A percentile compares a stretch with the other conserved stretches of the same genome.
Evolutionary conservation across 306 rosid species (phyloP).

Genomic region (Mucuna pruriens): DNA sequence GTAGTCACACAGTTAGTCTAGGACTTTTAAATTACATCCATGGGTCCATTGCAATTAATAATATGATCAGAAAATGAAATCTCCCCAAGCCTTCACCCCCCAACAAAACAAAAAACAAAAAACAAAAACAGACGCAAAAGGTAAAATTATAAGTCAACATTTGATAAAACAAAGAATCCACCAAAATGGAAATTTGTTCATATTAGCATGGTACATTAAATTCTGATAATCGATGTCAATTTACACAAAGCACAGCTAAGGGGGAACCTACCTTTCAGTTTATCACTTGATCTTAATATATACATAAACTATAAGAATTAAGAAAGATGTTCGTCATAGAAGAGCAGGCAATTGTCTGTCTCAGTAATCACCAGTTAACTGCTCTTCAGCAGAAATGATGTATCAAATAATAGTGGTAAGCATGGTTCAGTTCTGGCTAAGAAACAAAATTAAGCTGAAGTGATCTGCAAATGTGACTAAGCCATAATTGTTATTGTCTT

Average conservation of each 20-base stretch:
- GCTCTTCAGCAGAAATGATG: background rate
- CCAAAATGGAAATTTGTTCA: background rate
- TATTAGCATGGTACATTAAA: background rate
- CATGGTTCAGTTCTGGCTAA: background rate
- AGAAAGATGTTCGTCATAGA: background rate
- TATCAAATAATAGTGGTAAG: background rate
- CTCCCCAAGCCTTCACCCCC: background rate
- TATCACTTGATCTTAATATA: background rate
- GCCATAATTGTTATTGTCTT: background rate
- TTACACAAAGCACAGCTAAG: background rate
- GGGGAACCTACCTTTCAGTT: background rate
- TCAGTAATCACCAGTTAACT: background rate
- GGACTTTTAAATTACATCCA: background rate
- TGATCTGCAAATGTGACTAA: background rate
- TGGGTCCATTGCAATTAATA: background rate
- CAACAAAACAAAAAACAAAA: no score
- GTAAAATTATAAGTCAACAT: background rate
- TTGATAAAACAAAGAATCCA: background rate
- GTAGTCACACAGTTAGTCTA: background rate
- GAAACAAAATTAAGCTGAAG: background rate
- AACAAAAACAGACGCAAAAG: background rate
- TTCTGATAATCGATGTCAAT: slow-evolving; percentile 2
- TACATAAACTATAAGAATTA: background rate
- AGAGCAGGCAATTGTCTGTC: background rate
- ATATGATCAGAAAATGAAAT: background rate